Conservation (phyloP, 2,329 filamentous ascomycete genomes). For the Chaetomium sp. region DNA sequence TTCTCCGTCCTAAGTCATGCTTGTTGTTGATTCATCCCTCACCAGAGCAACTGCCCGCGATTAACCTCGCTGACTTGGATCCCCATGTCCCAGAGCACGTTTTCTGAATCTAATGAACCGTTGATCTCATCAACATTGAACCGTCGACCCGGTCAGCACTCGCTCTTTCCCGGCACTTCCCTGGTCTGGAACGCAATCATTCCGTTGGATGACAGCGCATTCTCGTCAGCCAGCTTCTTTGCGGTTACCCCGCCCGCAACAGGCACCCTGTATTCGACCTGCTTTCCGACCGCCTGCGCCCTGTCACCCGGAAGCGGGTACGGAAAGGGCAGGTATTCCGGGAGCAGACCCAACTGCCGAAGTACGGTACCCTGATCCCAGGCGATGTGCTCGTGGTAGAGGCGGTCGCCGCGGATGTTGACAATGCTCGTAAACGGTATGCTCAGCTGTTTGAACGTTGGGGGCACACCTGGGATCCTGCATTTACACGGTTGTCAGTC, state of each 20-base stretch:
- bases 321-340: conserved; percentile 66
- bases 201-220: conserved; percentile 55
- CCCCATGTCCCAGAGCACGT: no score
- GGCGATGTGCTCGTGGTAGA: conserved; percentile 71
- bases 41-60: neutral
- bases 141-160: no score
- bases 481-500: conserved; percentile 1
- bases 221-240: conserved; percentile 52
- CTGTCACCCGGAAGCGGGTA: conserved; percentile 48
- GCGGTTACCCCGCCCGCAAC: conserved; percentile 58
- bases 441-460: conserved; percentile 55
- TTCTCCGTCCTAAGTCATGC: neutral
- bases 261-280: conserved; percentile 62
- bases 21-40: neutral
- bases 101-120: no score
- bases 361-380: conserved; percentile 70
- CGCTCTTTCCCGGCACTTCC: conserved; percentile 24
- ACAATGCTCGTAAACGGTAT: conserved; percentile 67
- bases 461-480: conserved; percentile 60
- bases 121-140: no score
- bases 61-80: no score
- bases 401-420: conserved; percentile 66
- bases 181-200: conserved; percentile 49
- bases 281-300: conserved; percentile 39
- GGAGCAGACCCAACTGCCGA: conserved; percentile 62